Evolutionary conservation across 768 basidiomycete genomes (phyloP).

Genomic region (Postia placenta): DNA sequence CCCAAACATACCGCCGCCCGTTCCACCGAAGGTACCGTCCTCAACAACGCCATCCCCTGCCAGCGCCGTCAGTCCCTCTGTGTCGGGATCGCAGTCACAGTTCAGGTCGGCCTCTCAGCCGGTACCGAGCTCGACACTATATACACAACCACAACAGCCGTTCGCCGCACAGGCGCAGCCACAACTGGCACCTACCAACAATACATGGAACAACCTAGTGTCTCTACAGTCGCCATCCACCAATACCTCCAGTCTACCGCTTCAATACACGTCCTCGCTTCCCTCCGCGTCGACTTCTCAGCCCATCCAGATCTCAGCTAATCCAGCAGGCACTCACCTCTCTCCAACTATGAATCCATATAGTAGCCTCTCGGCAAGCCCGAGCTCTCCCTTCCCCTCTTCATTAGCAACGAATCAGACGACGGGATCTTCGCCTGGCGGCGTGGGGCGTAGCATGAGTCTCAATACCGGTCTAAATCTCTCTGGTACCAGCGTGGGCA

Average conservation of each 20-base stretch:
- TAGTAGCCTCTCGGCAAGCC: slow-evolving; percentile 16
- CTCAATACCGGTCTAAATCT: slow-evolving; percentile 14
- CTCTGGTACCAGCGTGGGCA: not conserved
- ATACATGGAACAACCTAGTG: slow-evolving; percentile 20
- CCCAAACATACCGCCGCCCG: not conserved
- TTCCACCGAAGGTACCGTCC: slow-evolving; percentile 2
- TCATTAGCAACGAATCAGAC: slow-evolving; percentile 9
- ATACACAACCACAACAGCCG: slow-evolving; percentile 4
- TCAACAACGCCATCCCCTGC: slow-evolving; percentile 9
- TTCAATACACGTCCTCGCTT: slow-evolving; percentile 15
- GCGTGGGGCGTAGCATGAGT: slow-evolving; percentile 16
- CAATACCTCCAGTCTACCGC: slow-evolving; percentile 16
- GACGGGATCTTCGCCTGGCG: slow-evolving; percentile 12
- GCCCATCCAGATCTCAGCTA: slow-evolving; percentile 9
- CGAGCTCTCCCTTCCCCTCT: slow-evolving; percentile 17
- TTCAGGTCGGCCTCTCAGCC: slow-evolving; percentile 33
- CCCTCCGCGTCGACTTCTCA: slow-evolving; percentile 9
- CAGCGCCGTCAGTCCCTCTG: slow-evolving; percentile 14
- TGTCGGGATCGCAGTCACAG: slow-evolving; percentile 11
- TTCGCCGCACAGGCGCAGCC: slow-evolving; percentile 8
- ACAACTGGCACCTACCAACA: slow-evolving; percentile 3
- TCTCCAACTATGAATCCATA: slow-evolving; percentile 11
- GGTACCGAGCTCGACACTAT: slow-evolving; percentile 6
- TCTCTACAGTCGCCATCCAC: slow-evolving; percentile 15
- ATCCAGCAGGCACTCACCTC: no score